Evolutionary conservation across 1,139 yeast genomes (phyloP).

Genomic region (Debaryomyces udenii): DNA sequence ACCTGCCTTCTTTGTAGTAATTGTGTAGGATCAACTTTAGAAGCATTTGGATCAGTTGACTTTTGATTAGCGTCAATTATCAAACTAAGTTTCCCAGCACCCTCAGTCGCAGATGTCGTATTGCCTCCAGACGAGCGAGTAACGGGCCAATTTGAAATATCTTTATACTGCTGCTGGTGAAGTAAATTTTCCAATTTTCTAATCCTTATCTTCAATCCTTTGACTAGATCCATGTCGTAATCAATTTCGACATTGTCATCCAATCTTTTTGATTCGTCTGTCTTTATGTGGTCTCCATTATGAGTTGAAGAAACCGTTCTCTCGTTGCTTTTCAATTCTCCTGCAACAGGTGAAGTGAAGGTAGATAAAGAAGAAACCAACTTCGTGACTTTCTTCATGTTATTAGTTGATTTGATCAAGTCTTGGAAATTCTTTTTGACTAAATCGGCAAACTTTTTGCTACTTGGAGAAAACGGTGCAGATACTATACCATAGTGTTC

Average conservation of each 20-base stretch:
- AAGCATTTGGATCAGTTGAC: slow-evolving; percentile 10
- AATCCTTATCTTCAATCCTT: slow-evolving; percentile 62
- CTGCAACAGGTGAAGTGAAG: slow-evolving; percentile 27
- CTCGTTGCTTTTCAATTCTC: slow-evolving; percentile 20
- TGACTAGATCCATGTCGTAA: slow-evolving; percentile 42
- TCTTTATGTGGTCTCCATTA: background rate
- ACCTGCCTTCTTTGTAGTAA: slow-evolving; percentile 22
- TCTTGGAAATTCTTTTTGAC: slow-evolving; percentile 53
- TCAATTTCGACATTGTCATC: slow-evolving; percentile 21
- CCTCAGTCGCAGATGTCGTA: slow-evolving; percentile 12
- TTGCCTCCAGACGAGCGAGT: slow-evolving; percentile 14
- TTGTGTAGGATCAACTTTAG: slow-evolving; percentile 26
- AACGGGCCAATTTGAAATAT: slow-evolving; percentile 61
- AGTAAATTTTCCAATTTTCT: slow-evolving; percentile 65
- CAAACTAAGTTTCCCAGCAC: slow-evolving; percentile 5
- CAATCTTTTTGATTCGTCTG: background rate
- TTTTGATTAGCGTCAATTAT: slow-evolving; percentile 9
- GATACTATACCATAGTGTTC: slow-evolving; percentile 17
- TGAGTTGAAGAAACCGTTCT: slow-evolving; percentile 10
- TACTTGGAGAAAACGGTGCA: slow-evolving; percentile 16
- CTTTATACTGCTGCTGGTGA: slow-evolving; percentile 66
- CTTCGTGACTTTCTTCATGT: slow-evolving; percentile 42
- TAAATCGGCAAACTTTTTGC: slow-evolving; percentile 38
- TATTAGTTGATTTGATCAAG: slow-evolving; percentile 40
- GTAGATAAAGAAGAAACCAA: slow-evolving; percentile 37